A percentile compares a stretch with the other conserved stretches of the same genome.
phyloP scores from a whole-genome alignment of 805 yeast genomes.

The Blastobotrys attinorum region DNA sequence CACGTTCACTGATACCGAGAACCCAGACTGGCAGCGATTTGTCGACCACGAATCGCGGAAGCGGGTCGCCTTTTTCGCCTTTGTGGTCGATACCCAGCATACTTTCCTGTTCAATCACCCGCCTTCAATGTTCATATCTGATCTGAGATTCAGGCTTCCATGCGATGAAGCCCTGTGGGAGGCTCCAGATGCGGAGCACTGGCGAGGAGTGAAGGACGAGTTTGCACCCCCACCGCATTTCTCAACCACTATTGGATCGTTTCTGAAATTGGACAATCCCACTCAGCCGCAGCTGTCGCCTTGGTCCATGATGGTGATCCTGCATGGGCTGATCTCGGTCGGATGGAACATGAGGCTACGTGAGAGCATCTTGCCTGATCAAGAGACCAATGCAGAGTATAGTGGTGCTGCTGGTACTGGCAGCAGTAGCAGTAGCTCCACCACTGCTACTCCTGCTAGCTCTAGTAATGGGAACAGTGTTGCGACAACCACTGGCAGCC shows the following conservation, averaged over 20 bases:
- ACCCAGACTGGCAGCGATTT: conserved; percentile 15
- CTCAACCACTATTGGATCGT: conserved; percentile 12
- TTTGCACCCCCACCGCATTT: conserved; percentile 17
- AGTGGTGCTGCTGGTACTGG: conserved; percentile 2
- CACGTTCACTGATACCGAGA: conserved; percentile 1
- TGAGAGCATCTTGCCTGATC: conserved; percentile 11
- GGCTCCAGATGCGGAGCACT: conserved; percentile 18
- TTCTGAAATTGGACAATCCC: conserved; percentile 13
- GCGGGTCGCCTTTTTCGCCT: conserved; percentile 72
- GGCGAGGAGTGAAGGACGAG: conserved; percentile 9
- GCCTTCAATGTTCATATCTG: conserved; percentile 48
- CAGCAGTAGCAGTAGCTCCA: not conserved
- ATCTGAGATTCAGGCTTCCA: conserved; percentile 50
- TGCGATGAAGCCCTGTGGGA: conserved; percentile 60
- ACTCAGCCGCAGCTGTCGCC: conserved; percentile 16
- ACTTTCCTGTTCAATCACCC: conserved; percentile 74
- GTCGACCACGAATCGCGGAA: conserved; percentile 53
- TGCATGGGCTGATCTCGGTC: conserved; percentile 20
- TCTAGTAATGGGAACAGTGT: not conserved
- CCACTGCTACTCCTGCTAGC: conserved; percentile 1
- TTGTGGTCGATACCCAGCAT: conserved; percentile 72
- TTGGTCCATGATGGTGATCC: conserved; percentile 22
- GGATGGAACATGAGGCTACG: conserved; percentile 18
- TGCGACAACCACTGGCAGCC: too few species aligned
- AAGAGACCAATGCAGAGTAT: not conserved